Evolutionary conservation across 441 rosid species (phyloP), one percentile per base, ranked within the genome.

Genomic region (Gossypium schwendimanii): DNA sequence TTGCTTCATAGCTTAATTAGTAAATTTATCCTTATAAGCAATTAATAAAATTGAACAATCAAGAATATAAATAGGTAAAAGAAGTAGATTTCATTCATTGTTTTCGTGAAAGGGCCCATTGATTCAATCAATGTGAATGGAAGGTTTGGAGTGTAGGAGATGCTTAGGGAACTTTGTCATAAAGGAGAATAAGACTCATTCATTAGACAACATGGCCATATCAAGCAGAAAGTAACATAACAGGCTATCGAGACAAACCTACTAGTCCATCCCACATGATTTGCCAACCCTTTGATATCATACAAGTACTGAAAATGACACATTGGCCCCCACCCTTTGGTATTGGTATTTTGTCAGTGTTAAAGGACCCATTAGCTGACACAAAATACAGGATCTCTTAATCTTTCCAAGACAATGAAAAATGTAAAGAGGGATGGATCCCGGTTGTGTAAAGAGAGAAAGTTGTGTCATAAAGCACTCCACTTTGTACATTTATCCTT

Each of bases 381-480:
- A 20, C 59, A 73, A 41, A 69, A 75, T 18, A 53, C 12, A 18
- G 58, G 23, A 18, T 52, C 17, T 11, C 71, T 72, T 73, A 70
- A 73, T 70, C 45, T 44, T 26, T 54, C 62, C 33, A 33, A 54
- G 47, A 54, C 73, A 54, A 33, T 69, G 73, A 28, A 28, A 28
- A 31, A 31, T 49, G 49, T 9, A 21, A 23, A 11, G 15, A 12
- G n/a, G 21, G 21, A 17, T 4, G n/a, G 75, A 63, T 24, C 77
- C 74, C 77, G 26, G 58, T 1, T 26, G 28, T 66, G 70, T 66
- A 77, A 74, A 75, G 78, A 44, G 55, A 63, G 75, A 64, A 75
- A 69, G 78, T 66, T 69, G 67, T 69, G 69, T 66, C 76, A 70
- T 75, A 53, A 78, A 72, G 76, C 50, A 53, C 64, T 64, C 73